phyloP scores from a whole-genome alignment of 805 yeast genomes.

The Blastobotrys mokoenaii region DNA sequence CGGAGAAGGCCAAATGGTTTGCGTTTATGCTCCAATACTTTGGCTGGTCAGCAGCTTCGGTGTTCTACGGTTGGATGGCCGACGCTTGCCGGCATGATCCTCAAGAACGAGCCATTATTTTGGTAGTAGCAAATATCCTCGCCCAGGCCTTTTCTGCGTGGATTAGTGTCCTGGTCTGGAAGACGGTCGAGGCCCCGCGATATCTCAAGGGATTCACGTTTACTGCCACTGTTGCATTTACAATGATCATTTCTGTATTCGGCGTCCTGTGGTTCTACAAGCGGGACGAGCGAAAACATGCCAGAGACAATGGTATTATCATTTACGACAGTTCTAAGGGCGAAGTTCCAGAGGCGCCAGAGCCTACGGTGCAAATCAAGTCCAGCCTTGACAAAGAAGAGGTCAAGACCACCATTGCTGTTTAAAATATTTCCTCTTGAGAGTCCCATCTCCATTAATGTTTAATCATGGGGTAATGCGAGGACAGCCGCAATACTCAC shows the following conservation, averaged over 20 bases:
- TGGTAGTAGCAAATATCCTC: constrained; percentile 40
- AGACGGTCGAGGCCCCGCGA: constrained; percentile 22
- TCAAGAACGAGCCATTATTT: constrained; percentile 39
- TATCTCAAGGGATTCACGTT: constrained; percentile 21
- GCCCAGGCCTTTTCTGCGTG: constrained; percentile 48
- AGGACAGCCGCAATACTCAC: no score
- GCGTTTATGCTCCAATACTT: constrained; percentile 49
- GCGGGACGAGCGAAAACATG: constrained; percentile 40
- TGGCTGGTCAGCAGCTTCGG: constrained; percentile 56
- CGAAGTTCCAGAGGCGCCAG: constrained; percentile 11
- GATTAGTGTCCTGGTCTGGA: constrained; percentile 39
- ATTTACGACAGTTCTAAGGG: constrained; percentile 36
- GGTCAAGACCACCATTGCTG: no score
- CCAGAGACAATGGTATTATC: constrained; percentile 41
- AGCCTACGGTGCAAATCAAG: no score
- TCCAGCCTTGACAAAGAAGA: no score
- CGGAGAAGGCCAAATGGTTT: constrained; percentile 52
- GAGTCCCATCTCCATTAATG: no score
- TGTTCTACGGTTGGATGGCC: constrained; percentile 49
- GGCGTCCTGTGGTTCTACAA: constrained; percentile 48
- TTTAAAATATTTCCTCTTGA: no score
- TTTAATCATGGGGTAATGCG: no score
- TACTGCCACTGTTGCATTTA: constrained; percentile 15
- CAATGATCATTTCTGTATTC: no score
- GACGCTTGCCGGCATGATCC: constrained; percentile 47